A percentile compares a stretch with the other conserved stretches of the same genome.
These are phyloP conservation scores for Pleurotus cornucopiae DNA, from an alignment of 768 basidiomycete species.

Conservation along the genomic window DNA sequence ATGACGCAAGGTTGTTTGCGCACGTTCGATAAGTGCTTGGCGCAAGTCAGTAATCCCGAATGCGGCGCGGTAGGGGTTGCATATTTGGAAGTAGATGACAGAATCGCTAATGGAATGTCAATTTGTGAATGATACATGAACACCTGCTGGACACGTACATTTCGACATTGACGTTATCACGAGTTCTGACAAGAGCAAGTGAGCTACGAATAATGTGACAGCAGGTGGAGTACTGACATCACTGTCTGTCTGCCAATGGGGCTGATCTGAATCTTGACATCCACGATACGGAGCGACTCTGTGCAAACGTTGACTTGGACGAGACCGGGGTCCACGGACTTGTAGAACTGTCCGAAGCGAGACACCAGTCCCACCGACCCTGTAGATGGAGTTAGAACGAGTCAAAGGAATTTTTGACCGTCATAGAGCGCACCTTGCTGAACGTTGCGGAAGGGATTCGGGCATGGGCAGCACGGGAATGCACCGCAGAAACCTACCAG, in stretches of 20 bases:
- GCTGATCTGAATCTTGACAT: constrained; percentile 95
- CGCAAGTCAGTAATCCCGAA: constrained; percentile 92
- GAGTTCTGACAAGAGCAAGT: constrained; percentile 39
- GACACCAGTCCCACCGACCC: constrained; percentile 89
- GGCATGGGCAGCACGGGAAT: constrained; percentile 78
- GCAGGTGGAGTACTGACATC: constrained; percentile 50
- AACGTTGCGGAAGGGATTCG: constrained; percentile 84
- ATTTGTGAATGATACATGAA: not conserved
- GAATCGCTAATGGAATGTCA: constrained; percentile 57
- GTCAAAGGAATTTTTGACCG: not conserved
- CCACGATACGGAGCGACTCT: constrained; percentile 79
- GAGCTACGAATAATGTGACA: constrained; percentile 2
- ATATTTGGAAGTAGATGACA: constrained; percentile 90
- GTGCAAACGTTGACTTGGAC: constrained; percentile 94
- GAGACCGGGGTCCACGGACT: constrained; percentile 89
- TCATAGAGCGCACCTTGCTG: constrained; percentile 56
- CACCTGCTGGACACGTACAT: not conserved
- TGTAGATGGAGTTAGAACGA: constrained; percentile 24
- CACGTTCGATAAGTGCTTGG: constrained; percentile 77
- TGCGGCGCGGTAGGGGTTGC: constrained; percentile 87
- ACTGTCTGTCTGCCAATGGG: constrained; percentile 84
- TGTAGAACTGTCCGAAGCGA: constrained; percentile 95
- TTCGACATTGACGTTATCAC: constrained; percentile 94
- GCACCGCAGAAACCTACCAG: constrained; percentile 69
- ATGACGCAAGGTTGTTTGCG: constrained; percentile 94